Evolutionary conservation across 208 protist species (phyloP), one percentile per base, ranked within the genome.

Genomic region (Sergeia podlipaevii): DNA sequence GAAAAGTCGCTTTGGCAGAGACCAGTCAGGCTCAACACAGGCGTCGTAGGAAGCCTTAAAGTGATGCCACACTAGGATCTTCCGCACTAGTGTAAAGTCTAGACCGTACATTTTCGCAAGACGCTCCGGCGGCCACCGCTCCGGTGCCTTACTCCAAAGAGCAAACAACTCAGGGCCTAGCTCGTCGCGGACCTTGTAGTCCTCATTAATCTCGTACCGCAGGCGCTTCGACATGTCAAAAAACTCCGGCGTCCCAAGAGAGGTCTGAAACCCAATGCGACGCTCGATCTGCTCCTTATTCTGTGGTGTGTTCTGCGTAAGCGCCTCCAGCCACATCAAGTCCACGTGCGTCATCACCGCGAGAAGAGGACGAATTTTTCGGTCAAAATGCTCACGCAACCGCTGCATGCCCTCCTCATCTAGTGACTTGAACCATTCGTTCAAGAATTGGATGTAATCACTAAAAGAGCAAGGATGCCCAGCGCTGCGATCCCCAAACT

Each of bases 31-130:
- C 66, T 97, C 89, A 34, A 97, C 88, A 48, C 92, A 95, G 13
- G 87, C 83, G 60, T 97, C 92, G 68, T 97, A 97, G 67, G 85
- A 95, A n/a, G 92, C 89, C 65, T 95, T 94, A 63, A 96, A 95
- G 64, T 95, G 86, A 57, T 97, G 92, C 88, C 89, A 94, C 30
- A 95, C 87, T 41, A 97, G 74, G 63, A 95, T 93, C 68, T 97
- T 95, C 29, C 89, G 72, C 32, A 95, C 85, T 10, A 93, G 62
- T 3, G 89, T 95, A 60, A 97, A 94, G 61, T 94, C 88, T n/a
- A 97, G 68, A 5, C 89, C 87, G 60, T 97, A 97, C 92, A 97
- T 96, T 65, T 93, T 93, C 27, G 92, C 83, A 29, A 97, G 60
- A 11, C 92, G 75, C 59, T 97, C 92, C n/a, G 92, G 92, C 24